Conservation (phyloP, 441 rosid species). For the Manihot esculenta region DNA sequence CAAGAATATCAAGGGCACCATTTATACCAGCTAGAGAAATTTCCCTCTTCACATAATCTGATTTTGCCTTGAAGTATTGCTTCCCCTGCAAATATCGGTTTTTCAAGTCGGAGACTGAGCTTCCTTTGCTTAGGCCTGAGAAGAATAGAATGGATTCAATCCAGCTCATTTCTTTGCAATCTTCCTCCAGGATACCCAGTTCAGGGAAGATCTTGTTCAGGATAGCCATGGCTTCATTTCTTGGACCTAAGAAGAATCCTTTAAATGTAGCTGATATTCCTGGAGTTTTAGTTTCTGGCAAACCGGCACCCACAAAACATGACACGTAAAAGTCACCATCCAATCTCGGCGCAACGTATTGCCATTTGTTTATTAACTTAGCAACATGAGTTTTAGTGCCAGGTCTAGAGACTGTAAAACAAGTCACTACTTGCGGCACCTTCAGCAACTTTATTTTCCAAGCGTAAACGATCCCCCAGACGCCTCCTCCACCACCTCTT, state of each 20-base stretch:
- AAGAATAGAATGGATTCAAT: conserved; percentile 56
- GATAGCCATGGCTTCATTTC: conserved; percentile 31
- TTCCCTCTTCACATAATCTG: conserved; percentile 52
- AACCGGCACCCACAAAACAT: conserved; percentile 53
- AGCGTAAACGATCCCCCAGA: conserved; percentile 54
- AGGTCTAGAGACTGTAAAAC: conserved; percentile 24
- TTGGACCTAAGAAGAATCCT: conserved; percentile 50
- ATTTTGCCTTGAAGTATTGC: conserved; percentile 54
- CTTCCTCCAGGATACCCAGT: conserved; percentile 38
- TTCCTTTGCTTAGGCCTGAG: conserved; percentile 29
- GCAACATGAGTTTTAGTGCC: conserved; percentile 21
- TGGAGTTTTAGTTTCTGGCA: conserved; percentile 26
- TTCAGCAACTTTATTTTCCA: conserved; percentile 39
- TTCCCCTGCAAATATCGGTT: conserved; percentile 4
- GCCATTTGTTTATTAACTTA: conserved; percentile 31
- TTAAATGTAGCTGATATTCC: conserved; percentile 43
- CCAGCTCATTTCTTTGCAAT: conserved; percentile 69
- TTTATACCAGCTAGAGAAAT: conserved; percentile 38
- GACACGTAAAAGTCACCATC: conserved; percentile 32
- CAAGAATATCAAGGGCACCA: conserved; percentile 44
- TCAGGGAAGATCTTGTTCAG: conserved; percentile 50
- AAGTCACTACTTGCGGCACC: conserved; percentile 27
- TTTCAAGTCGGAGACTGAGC: conserved; percentile 30
- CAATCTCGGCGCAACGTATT: conserved; percentile 26
- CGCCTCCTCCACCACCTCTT: conserved; percentile 72